These are phyloP conservation scores for Priceomyces haplophilus DNA, from an alignment of 805 yeast species.

Conservation along the genomic window DNA sequence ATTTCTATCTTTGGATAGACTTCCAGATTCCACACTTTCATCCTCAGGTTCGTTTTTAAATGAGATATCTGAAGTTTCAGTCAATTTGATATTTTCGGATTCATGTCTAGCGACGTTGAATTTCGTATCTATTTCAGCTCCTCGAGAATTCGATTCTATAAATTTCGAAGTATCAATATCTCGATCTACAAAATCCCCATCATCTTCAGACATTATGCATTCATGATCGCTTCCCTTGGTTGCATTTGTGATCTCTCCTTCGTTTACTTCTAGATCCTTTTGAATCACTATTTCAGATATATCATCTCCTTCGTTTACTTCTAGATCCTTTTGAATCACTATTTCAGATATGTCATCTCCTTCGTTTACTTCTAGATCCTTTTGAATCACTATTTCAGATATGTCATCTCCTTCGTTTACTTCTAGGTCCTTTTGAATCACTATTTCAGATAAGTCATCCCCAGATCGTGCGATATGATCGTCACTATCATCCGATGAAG, in stretches of 20 bases:
- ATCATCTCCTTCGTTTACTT: constrained; percentile 19
- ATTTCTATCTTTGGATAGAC: neutral
- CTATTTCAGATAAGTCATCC: neutral
- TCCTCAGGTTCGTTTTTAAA: constrained; percentile 5
- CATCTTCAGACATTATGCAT: too few species aligned
- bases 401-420: constrained; percentile 3
- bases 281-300: constrained; percentile 15
- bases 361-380: constrained; percentile 8
- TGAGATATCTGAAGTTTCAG: neutral
- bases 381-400: neutral
- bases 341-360: constrained; percentile 1
- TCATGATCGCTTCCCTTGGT: neutral
- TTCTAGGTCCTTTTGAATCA: constrained; percentile 2
- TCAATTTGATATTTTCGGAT: neutral
- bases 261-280: constrained; percentile 15
- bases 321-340: constrained; percentile 11
- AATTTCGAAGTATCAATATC: too few species aligned
- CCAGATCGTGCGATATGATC: neutral
- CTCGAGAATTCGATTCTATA: too few species aligned
- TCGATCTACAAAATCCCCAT: too few species aligned
- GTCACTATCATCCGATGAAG: neutral
- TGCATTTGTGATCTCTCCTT: constrained; percentile 1
- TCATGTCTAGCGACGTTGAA: too few species aligned
- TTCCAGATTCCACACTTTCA: too few species aligned
- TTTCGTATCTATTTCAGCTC: too few species aligned